Conservation (phyloP, 805 yeast genomes). For the Nakazawaea holstii region DNA sequence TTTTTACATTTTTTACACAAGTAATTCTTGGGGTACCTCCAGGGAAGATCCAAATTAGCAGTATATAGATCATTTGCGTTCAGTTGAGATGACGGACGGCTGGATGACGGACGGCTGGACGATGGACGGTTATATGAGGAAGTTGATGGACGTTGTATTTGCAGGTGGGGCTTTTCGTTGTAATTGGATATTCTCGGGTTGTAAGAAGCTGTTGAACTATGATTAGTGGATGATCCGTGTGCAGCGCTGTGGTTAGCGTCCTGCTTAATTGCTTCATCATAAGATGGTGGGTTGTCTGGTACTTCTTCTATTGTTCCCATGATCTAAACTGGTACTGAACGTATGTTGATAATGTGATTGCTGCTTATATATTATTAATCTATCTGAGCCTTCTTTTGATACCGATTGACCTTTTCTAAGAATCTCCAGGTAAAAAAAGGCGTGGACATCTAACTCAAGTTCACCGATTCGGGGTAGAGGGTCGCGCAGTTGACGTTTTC, state of each 20-base stretch:
- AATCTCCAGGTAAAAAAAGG: too few species aligned
- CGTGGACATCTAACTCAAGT: too few species aligned
- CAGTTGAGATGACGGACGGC: not conserved
- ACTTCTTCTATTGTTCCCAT: not conserved
- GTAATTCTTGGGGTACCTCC: constrained; percentile 59
- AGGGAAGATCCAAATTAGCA: constrained; percentile 49
- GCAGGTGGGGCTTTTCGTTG: not conserved
- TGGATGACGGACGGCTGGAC: not conserved
- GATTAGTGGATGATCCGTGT: not conserved
- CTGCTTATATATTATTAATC: too few species aligned
- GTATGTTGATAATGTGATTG: too few species aligned
- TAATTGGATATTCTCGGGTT: not conserved
- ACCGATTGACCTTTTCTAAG: too few species aligned
- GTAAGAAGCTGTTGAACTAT: not conserved
- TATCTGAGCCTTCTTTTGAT: too few species aligned
- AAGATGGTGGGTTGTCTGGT: not conserved
- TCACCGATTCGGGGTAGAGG: too few species aligned
- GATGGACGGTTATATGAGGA: not conserved
- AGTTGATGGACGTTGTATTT: not conserved
- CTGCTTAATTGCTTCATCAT: not conserved
- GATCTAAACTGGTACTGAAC: not conserved
- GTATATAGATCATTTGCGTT: constrained; percentile 31
- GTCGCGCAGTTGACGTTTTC: too few species aligned
- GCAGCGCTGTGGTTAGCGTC: not conserved
- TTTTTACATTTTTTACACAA: constrained; percentile 67